These are phyloP conservation scores for Onygenales sp. DNA, from an alignment of 2,329 filamentous ascomycete genomes.

Conservation along the genomic window DNA sequence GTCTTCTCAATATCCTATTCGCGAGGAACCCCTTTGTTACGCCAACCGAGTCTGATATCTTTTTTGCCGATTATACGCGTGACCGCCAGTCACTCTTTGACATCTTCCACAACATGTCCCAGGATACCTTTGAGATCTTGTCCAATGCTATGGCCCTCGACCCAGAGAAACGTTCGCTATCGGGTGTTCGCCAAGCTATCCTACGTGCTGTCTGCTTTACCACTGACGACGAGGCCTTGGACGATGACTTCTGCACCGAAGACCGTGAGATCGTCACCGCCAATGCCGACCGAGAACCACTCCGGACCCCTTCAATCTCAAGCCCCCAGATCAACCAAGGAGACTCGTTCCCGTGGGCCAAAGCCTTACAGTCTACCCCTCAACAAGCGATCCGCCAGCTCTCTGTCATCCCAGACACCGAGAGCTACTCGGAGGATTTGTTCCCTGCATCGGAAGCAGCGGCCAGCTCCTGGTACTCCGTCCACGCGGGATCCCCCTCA, in stretches of 20 bases:
- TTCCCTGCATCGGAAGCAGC: conserved; percentile 66
- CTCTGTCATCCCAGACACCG: conserved; percentile 70
- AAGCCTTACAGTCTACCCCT: conserved; percentile 70
- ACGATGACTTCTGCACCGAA: conserved; percentile 82
- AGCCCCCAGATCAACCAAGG: conserved; percentile 67
- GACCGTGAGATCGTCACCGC: conserved; percentile 69
- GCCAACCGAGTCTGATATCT: conserved; percentile 78
- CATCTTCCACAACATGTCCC: conserved; percentile 96
- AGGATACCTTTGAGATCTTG: conserved; percentile 93
- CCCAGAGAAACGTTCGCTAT: conserved; percentile 75
- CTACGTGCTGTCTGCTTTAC: conserved; percentile 81
- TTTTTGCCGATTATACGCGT: conserved; percentile 86
- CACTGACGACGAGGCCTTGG: conserved; percentile 73
- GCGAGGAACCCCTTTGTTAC: conserved; percentile 92
- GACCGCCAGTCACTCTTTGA: conserved; percentile 96
- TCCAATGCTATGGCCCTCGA: conserved; percentile 85
- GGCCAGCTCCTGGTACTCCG: conserved; percentile 65
- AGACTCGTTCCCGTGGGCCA: conserved; percentile 89
- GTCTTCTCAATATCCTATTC: conserved; percentile 91
- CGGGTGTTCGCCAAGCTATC: conserved; percentile 67
- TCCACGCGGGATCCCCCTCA: conserved; percentile 67
- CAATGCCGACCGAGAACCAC: conserved; percentile 80
- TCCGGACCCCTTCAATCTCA: conserved; percentile 90
- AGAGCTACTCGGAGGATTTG: conserved; percentile 73
- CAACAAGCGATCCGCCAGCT: conserved; percentile 67